Evolutionary conservation across 106 monocot genomes (phyloP), one percentile per base, ranked within the genome.

Genomic region (Posidonia australis): DNA sequence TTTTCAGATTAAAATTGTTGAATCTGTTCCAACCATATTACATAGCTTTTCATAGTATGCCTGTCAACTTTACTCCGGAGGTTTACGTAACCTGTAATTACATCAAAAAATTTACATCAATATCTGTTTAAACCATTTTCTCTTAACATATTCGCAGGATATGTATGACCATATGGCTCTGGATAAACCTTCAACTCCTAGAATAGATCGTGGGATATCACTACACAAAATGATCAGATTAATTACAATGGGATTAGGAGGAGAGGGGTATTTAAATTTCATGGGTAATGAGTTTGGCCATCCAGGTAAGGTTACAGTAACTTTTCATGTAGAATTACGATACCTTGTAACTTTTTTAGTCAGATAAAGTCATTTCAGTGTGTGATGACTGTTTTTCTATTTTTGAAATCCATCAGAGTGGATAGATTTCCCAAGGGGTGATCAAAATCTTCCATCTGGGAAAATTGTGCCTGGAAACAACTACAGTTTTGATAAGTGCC

Each of bases 261-360:
- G 96, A 25, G 96, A 98, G 83, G 90, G 96, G 25, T 98, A 98
- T 77, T 90, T 98, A 0, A 98, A 98, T 84, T 98, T 98, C 61
- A 98, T 98, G 96, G 96, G 96, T 56, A 98, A 98, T 85, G 96
- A 98, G 67, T 98, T 98, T 87, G 90, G 90, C 19, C 96, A 98
- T 78, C 84, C 96, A 58, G 94, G 94, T 90, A 80, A 72, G 20
- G 19, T 36, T 65, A 41, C 25, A 13, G 57, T 58, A 58, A 5
- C 18, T 19, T 3, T 54, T 55, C 24, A 12, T 24, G n/a, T 22
- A 9, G n/a, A 53, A 20, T 53, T 20, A 24, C 10, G 54, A 48
- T 13, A 17, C 13, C 13, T 18, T 43, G 22, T 20, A 20, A 9
- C 9, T 52, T 36, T 52, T 18, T 52, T 24, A 11, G 23, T 46